These are phyloP conservation scores for Saturnispora sekii DNA, from an alignment of 805 yeast species.

Conservation along the genomic window DNA sequence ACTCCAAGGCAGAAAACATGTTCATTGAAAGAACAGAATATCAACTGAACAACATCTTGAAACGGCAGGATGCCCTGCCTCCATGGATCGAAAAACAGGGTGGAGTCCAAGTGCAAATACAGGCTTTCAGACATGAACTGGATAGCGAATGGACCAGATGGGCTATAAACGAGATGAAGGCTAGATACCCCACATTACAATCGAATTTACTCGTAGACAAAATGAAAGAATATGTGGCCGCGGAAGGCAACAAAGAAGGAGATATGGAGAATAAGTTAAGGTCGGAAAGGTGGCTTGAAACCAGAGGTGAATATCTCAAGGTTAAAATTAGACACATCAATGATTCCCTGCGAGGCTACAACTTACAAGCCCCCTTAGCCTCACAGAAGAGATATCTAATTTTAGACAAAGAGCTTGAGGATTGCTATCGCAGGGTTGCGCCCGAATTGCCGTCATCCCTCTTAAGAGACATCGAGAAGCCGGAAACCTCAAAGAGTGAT, in stretches of 20 bases:
- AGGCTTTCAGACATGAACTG: constrained; percentile 36
- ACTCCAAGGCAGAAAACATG: constrained; percentile 34
- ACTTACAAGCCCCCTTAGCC: constrained; percentile 52
- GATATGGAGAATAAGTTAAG: constrained; percentile 8
- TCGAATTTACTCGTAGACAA: too few relatives aligned
- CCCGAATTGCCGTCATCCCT: not conserved
- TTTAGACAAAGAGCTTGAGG: constrained; percentile 34
- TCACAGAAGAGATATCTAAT: constrained; percentile 47
- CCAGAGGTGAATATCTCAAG: constrained; percentile 25
- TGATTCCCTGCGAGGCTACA: constrained; percentile 45
- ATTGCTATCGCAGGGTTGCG: constrained; percentile 30
- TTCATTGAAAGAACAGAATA: constrained; percentile 63
- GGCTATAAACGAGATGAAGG: constrained; percentile 24
- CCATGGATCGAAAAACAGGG: constrained; percentile 86
- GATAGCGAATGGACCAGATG: constrained; percentile 31
- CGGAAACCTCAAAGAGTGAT: not conserved
- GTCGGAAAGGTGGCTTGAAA: constrained; percentile 31
- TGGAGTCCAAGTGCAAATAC: constrained; percentile 40
- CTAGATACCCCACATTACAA: constrained; percentile 16
- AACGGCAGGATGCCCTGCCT: constrained; percentile 69
- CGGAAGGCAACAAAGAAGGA: constrained; percentile 13
- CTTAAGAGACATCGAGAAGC: too few relatives aligned
- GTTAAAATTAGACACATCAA: constrained; percentile 34
- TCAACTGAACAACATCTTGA: constrained; percentile 68
- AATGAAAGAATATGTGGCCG: constrained; percentile 14